phyloP scores from a whole-genome alignment of 768 basidiomycete genomes.

The Macrolepiota dolichaula region DNA sequence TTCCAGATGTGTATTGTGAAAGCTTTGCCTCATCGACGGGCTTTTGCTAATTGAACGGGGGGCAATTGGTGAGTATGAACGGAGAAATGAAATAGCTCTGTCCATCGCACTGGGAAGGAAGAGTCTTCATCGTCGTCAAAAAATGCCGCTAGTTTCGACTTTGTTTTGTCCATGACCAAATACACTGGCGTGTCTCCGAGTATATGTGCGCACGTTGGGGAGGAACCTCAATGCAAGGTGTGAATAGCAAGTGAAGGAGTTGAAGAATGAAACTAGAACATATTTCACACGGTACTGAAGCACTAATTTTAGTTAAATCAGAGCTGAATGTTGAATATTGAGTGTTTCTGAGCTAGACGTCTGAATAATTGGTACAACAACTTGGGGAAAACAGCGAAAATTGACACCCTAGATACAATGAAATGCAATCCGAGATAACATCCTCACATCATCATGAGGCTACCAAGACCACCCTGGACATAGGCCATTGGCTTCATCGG shows the following conservation, averaged over 20 bases:
- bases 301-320: neutral
- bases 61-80: slow-evolving; percentile 60
- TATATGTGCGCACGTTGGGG: neutral
- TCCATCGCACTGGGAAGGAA: slow-evolving; percentile 90
- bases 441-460: slow-evolving; percentile 58
- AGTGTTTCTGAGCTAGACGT: too few relatives aligned
- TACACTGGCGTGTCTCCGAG: neutral
- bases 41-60: slow-evolving; percentile 66
- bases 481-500: slow-evolving; percentile 95
- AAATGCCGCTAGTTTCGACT: slow-evolving; percentile 70
- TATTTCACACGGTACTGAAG: slow-evolving; percentile 11
- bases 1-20: slow-evolving; percentile 84
- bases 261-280: neutral
- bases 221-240: neutral
- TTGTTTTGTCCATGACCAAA: slow-evolving; percentile 60
- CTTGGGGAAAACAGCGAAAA: neutral
- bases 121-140: slow-evolving; percentile 83
- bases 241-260: neutral
- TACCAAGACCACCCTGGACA: slow-evolving; percentile 60
- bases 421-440: neutral
- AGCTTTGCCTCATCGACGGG: slow-evolving; percentile 82
- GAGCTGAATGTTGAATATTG: too few relatives aligned
- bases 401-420: neutral
- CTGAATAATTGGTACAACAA: too few relatives aligned
- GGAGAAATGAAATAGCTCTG: slow-evolving; percentile 58